These are phyloP conservation scores for Aspergillus niger DNA, from an alignment of 2,329 filamentous ascomycete species.

Conservation along the genomic window DNA sequence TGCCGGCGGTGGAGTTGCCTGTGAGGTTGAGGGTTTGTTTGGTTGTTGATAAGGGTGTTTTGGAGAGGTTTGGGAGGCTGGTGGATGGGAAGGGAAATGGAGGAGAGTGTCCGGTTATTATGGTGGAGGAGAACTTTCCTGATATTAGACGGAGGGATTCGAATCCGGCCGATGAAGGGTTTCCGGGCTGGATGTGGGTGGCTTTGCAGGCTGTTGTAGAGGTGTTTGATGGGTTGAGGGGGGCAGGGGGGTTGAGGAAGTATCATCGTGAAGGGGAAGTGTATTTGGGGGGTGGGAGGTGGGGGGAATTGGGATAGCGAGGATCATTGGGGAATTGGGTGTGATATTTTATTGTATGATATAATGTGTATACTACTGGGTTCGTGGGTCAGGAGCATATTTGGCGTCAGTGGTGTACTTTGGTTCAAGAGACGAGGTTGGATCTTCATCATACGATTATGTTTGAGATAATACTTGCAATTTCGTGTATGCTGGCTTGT, in stretches of 20 bases:
- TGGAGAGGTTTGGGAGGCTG: slow-evolving; percentile 21
- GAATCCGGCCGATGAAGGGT: slow-evolving; percentile 17
- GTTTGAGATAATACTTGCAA: too few species aligned
- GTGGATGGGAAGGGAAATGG: slow-evolving; percentile 17
- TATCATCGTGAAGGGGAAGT: slow-evolving; percentile 27
- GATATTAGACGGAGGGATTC: slow-evolving; percentile 22
- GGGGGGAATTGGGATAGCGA: slow-evolving; percentile 11
- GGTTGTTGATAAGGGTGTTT: slow-evolving; percentile 29
- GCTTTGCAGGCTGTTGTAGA: slow-evolving; percentile 30
- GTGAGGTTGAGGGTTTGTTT: slow-evolving; percentile 30
- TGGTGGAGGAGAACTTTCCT: slow-evolving; percentile 35
- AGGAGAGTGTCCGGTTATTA: slow-evolving; percentile 27
- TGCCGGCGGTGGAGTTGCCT: slow-evolving; percentile 31
- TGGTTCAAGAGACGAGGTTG: too few species aligned
- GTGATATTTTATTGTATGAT: not conserved
- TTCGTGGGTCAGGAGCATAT: not conserved
- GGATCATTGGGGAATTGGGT: too few species aligned
- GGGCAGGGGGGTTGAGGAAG: slow-evolving; percentile 25
- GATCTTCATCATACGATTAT: too few species aligned
- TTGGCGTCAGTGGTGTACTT: too few species aligned
- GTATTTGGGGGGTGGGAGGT: slow-evolving; percentile 29
- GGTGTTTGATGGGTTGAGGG: slow-evolving; percentile 28
- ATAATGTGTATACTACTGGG: not conserved
- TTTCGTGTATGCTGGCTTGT: too few species aligned
- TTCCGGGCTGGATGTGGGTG: slow-evolving; percentile 30